Evolutionary conservation across 1,284 basidiomycete genomes (phyloP), one percentile per base, ranked within the genome.

Genomic region (Ganoderma boninense): DNA sequence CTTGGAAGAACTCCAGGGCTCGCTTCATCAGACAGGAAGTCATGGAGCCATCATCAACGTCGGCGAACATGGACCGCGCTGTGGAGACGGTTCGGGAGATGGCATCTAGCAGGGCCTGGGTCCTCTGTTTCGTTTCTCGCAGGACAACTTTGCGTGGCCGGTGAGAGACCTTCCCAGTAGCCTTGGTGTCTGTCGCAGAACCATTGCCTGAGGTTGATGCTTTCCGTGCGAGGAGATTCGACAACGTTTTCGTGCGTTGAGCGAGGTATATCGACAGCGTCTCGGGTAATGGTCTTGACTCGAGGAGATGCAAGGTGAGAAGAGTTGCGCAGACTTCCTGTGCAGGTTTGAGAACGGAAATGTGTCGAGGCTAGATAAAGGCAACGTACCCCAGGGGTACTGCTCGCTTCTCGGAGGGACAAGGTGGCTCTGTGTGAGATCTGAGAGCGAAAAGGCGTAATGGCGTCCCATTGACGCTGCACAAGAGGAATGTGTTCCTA

Each of bases 381-480:
- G 13, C 2, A 40, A 64, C 71, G 32, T 42, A 74, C 73, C 44
- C 70, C 73, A 11, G 73, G 69, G 0, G 67, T 68, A 44, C 61
- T 72, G 42, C 81, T 68, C 82, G 82, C 73, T 32, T 91, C 89
- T 64, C 94, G 88, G 14, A 97, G 83, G 18, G 90, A 92, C 35
- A 94, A 80, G 0, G 91, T 95, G 5, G 95, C 93, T 75, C 90
- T 92, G 74, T 96, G 92, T 20, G 93, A 89, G 68, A 97, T 96
- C 77, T 97, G 95, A 1, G 89, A 84, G 46, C 95, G 90, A 77
- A 97, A 95, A 71, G 93, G 94, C 1, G 91, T 87, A 16, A 97
- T 88, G 0, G 87, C 86, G 70, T 97, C 96, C 96, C 96, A 97
- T 80, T 97, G 96, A 52, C 95, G 91, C 75, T 95, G 92, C 6